phyloP scores from a whole-genome alignment of 371 early-diverging fungal species.

The Rhizopus delemar region DNA sequence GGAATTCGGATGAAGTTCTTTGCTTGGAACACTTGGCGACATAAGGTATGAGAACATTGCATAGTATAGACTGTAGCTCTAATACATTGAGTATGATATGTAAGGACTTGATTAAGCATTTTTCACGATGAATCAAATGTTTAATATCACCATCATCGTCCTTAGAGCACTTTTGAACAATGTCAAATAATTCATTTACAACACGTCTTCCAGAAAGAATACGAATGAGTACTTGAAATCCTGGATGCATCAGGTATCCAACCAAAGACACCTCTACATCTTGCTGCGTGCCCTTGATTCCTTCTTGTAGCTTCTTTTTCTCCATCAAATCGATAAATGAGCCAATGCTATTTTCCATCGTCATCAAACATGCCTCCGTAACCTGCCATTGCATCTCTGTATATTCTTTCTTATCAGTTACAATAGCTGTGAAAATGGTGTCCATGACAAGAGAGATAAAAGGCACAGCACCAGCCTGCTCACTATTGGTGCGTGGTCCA shows the following conservation, averaged over 20 bases:
- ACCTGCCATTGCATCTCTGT: constrained; percentile 79
- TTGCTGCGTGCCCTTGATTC: not conserved
- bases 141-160: constrained; percentile 43
- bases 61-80: constrained; percentile 66
- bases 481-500: constrained; percentile 62
- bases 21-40: constrained; percentile 37
- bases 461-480: constrained; percentile 74
- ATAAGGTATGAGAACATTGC: constrained; percentile 67
- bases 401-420: constrained; percentile 65
- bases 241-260: constrained; percentile 66
- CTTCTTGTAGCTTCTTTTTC: constrained; percentile 15
- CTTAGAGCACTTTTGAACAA: constrained; percentile 64
- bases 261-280: constrained; percentile 19
- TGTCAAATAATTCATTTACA: constrained; percentile 60
- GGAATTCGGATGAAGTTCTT: constrained; percentile 30
- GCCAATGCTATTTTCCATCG: constrained; percentile 78
- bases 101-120: constrained; percentile 56
- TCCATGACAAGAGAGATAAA: constrained; percentile 84
- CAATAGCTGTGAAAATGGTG: constrained; percentile 72
- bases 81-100: constrained; percentile 70
- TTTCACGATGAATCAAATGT: constrained; percentile 22
- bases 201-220: constrained; percentile 74
- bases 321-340: constrained; percentile 61
- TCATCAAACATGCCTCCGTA: constrained; percentile 68
- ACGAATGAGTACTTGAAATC: constrained; percentile 76